Conservation (phyloP, 805 yeast genomes). For the Tetrapisispora phaffii region DNA sequence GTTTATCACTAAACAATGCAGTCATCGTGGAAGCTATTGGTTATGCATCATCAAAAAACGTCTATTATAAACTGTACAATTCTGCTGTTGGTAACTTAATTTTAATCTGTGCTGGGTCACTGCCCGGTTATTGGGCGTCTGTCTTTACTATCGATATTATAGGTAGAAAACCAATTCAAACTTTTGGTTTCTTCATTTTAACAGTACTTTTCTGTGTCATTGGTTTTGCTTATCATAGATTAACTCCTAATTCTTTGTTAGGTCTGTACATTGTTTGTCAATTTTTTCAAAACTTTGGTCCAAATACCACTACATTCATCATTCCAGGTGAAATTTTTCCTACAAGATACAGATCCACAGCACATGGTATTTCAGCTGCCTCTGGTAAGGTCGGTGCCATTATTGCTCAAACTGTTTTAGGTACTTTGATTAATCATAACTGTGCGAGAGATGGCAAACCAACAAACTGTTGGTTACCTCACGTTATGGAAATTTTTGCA, state of each 20-base stretch:
- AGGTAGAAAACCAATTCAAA: slow-evolving; percentile 80
- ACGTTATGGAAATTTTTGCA: slow-evolving; percentile 90
- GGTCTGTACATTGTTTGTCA: slow-evolving; percentile 74
- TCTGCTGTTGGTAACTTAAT: slow-evolving; percentile 87
- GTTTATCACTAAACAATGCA: slow-evolving; percentile 77
- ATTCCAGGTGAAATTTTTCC: slow-evolving; percentile 91
- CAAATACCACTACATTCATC: slow-evolving; percentile 84
- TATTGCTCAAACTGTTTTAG: slow-evolving; percentile 78
- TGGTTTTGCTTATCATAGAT: slow-evolving; percentile 74
- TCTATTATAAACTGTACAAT: slow-evolving; percentile 62
- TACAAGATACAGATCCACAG: slow-evolving; percentile 90
- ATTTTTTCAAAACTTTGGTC: slow-evolving; percentile 87
- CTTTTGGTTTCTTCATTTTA: slow-evolving; percentile 62
- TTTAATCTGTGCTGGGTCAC: slow-evolving; percentile 86
- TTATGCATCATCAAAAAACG: slow-evolving; percentile 60
- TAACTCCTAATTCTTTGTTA: slow-evolving; percentile 55
- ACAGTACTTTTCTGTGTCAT: slow-evolving; percentile 66
- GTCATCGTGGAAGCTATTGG: slow-evolving; percentile 75
- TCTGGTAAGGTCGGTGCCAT: slow-evolving; percentile 88
- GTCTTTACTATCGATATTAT: slow-evolving; percentile 70
- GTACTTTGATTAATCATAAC: slow-evolving; percentile 72
- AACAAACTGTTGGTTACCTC: slow-evolving; percentile 72
- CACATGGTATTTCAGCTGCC: slow-evolving; percentile 92
- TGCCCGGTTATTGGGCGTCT: slow-evolving; percentile 88
- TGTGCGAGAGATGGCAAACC: slow-evolving; percentile 47